phyloP scores from a whole-genome alignment of 345 rosid species.

The Gossypium thurberi region DNA sequence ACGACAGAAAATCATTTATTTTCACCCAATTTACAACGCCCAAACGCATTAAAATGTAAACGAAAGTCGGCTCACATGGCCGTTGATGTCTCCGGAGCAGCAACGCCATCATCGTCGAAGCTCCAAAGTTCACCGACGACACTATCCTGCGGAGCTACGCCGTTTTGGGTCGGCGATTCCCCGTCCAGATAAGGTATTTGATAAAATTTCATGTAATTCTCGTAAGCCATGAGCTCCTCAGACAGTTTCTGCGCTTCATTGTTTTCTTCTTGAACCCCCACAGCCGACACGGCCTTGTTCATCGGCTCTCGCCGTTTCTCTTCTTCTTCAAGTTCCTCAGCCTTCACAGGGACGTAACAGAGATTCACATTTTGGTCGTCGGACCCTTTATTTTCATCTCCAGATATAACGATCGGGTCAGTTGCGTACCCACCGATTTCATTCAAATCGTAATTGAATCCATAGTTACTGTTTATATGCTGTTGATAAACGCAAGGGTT shows the following conservation, averaged over 20 bases:
- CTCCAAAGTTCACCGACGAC: slow-evolving; percentile 56
- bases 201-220: slow-evolving; percentile 67
- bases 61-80: slow-evolving; percentile 4
- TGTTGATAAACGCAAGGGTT: background rate
- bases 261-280: slow-evolving; percentile 27
- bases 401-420: slow-evolving; percentile 20
- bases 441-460: slow-evolving; percentile 33
- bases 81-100: slow-evolving; percentile 10
- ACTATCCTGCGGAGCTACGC: slow-evolving; percentile 32
- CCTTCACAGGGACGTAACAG: slow-evolving; percentile 1
- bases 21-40: background rate
- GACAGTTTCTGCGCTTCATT: slow-evolving; percentile 46
- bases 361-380: background rate
- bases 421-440: slow-evolving; percentile 17
- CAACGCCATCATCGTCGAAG: slow-evolving; percentile 39
- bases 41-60: background rate
- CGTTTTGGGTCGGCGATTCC: slow-evolving; percentile 34
- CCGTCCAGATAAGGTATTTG: slow-evolving; percentile 70
- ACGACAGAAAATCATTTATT: background rate
- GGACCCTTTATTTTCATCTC: slow-evolving; percentile 26
- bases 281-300: background rate
- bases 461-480: slow-evolving; percentile 7
- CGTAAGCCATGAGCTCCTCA: slow-evolving; percentile 70
- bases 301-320: slow-evolving; percentile 13
- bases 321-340: slow-evolving; percentile 12